Base-by-base conservation (phyloP, 2,329 filamentous ascomycete species). In the Pyrenochaeta sp. region DNA sequence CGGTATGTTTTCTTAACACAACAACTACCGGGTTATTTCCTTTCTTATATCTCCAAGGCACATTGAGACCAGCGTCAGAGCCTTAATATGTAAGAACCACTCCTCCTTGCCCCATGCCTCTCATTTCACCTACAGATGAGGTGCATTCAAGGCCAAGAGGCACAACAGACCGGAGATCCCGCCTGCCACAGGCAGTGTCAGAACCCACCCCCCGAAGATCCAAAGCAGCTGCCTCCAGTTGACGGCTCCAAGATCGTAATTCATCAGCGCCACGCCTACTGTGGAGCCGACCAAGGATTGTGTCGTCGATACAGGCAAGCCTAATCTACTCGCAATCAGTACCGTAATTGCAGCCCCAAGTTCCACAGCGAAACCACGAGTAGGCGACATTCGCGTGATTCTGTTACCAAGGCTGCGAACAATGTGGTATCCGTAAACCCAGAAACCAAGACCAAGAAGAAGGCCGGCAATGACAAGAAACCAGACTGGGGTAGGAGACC, bases 361-460 rank as follows among this genome's bases (percentile, higher is more conserved):
- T 41, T 67, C 63, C 20, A 60, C 56, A 6, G 60, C 51, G 20
- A 61, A 65, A 0, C 82, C 82, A 54, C 81, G 77, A 6, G 78
- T 76, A 3, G 82, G 82, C 1, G 80, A 82, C 73, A 83, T 81
- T 18, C 82, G 77, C 11, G 82, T 84, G 46, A 85, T 75, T 53
- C 79, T 77, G 71, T 85, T 85, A 44, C 82, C 82, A 48, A 85
- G 73, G 58, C 80, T 80, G 31, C 77, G 75, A 82, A 86, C 85
- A 62, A 85, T 84, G 62, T 84, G 79, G 67, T 84, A 85, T 7
- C 81, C 81, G 52, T 83, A 85, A 18, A 81, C 82, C 76, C 80
- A 81, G 45, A 84, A 74, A 48, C 82, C 82, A 31, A 83, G 62
- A 35, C 77, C 77, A 30, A 84, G 79, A 47, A 70, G 74, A 3